A percentile compares a stretch with the other conserved stretches of the same genome.
phyloP scores from a whole-genome alignment of 805 yeast genomes.

The Cyberlindnera saturnus region DNA sequence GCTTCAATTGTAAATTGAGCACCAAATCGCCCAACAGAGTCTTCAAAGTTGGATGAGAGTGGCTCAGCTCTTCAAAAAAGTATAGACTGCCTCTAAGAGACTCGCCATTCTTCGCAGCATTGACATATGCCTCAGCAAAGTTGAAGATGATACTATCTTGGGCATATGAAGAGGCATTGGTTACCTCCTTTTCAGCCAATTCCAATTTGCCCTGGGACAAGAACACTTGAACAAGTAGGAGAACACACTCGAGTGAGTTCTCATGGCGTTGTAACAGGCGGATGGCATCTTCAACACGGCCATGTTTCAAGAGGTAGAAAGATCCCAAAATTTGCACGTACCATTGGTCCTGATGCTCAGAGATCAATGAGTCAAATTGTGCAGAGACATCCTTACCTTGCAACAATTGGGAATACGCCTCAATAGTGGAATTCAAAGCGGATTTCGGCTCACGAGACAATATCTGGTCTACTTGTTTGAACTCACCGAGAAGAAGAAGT shows the following conservation, averaged over 20 bases:
- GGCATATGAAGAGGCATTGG: conserved; percentile 40
- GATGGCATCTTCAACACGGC: conserved; percentile 38
- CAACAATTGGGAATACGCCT: conserved; percentile 23
- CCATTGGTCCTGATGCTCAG: conserved; percentile 20
- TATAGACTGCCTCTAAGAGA: conserved; percentile 42
- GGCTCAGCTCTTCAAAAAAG: conserved; percentile 77
- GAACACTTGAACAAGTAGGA: conserved; percentile 34
- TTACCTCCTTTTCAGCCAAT: conserved; percentile 41
- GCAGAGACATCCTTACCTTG: conserved; percentile 15
- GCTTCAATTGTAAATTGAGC: conserved; percentile 71
- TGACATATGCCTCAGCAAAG: conserved; percentile 70
- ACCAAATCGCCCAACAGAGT: conserved; percentile 61
- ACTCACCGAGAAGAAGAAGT: conserved; percentile 24
- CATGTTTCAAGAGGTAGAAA: conserved; percentile 34
- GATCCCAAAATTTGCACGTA: conserved; percentile 35
- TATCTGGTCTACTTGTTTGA: conserved; percentile 10
- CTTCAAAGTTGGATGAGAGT: conserved; percentile 42
- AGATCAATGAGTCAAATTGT: conserved; percentile 18
- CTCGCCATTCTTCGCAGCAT: conserved; percentile 36
- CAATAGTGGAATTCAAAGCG: conserved; percentile 18
- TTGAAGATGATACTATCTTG: conserved; percentile 74
- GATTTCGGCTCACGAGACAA: background rate
- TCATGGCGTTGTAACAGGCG: conserved; percentile 32
- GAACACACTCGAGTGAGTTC: conserved; percentile 33
- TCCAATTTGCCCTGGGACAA: conserved; percentile 37